phyloP scores from a whole-genome alignment of 73 alveolate species.

The Paramecium biaurelia region DNA sequence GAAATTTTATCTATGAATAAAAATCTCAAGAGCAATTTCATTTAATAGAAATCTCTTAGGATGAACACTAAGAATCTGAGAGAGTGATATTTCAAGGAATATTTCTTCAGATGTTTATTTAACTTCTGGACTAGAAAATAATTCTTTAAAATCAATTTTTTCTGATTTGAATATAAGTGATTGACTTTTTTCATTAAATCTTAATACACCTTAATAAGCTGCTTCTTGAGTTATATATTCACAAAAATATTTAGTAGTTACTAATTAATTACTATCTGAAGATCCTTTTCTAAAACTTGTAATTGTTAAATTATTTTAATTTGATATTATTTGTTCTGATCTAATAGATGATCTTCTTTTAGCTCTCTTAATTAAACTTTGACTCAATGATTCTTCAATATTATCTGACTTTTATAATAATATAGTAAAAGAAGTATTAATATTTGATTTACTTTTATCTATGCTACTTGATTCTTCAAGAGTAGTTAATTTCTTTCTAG shows the following conservation, averaged over 20 bases:
- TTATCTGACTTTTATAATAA: not conserved
- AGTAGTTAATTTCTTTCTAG: not conserved
- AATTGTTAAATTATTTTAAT: not conserved
- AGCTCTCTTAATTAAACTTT: not conserved
- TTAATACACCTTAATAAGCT: not conserved
- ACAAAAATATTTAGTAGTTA: not conserved
- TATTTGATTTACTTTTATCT: not conserved
- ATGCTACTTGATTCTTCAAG: not conserved
- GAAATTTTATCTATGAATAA: not conserved
- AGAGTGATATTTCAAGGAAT: not conserved
- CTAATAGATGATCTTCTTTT: not conserved
- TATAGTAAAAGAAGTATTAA: not conserved
- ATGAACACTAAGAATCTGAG: not conserved
- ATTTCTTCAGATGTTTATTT: not conserved
- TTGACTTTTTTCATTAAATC: not conserved
- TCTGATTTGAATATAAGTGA: not conserved
- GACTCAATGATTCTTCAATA: not conserved
- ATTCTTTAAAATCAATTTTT: not conserved
- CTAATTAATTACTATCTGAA: not conserved
- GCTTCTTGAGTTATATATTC: slow-evolving; percentile 18
- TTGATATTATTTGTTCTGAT: not conserved
- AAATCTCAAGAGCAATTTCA: slow-evolving; percentile 30
- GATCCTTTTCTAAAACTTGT: not conserved
- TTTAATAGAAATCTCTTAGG: not conserved
- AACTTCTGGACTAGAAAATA: not conserved